Evolutionary conservation across 2,329 filamentous ascomycete species (phyloP).

Genomic region (Aureobasidium subglaciale): DNA sequence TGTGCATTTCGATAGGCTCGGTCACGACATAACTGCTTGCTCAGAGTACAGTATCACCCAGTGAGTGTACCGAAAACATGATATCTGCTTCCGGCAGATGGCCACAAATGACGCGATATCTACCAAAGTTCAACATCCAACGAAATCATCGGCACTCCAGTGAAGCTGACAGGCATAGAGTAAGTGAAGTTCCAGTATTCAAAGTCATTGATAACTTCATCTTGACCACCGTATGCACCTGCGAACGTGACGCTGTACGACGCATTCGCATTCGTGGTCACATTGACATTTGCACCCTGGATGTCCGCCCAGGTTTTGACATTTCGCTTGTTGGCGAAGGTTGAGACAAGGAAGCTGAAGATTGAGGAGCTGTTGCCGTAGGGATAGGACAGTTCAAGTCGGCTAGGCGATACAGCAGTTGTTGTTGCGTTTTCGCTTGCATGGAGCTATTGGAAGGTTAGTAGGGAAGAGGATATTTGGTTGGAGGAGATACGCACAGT

Average conservation of each 20-base stretch:
- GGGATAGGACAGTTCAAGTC: slow-evolving; percentile 49
- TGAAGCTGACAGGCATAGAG: slow-evolving; percentile 9
- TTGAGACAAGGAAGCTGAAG: slow-evolving; percentile 47
- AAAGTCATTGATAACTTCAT: slow-evolving; percentile 34
- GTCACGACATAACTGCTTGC: too few relatives aligned
- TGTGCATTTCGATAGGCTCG: too few relatives aligned
- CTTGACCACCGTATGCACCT: slow-evolving; percentile 34
- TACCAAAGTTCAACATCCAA: neutral
- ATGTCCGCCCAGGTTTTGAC: slow-evolving; percentile 43
- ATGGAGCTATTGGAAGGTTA: slow-evolving; percentile 25
- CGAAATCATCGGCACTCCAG: neutral
- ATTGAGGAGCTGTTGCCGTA: slow-evolving; percentile 42
- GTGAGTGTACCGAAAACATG: too few relatives aligned
- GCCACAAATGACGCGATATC: too few relatives aligned
- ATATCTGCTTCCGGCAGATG: too few relatives aligned
- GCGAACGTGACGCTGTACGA: slow-evolving; percentile 38
- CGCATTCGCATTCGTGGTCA: slow-evolving; percentile 40
- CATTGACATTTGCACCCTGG: slow-evolving; percentile 40
- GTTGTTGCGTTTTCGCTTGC: slow-evolving; percentile 36
- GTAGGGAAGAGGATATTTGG: too few relatives aligned
- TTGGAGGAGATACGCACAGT: slow-evolving; percentile 6
- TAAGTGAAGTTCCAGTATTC: slow-evolving; percentile 39
- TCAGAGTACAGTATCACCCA: too few relatives aligned
- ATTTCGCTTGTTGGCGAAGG: slow-evolving; percentile 39
- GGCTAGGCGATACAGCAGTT: slow-evolving; percentile 33